Evolutionary conservation across 768 basidiomycete genomes (phyloP), one percentile per base, ranked within the genome.

Genomic region (Suillus americanus): DNA sequence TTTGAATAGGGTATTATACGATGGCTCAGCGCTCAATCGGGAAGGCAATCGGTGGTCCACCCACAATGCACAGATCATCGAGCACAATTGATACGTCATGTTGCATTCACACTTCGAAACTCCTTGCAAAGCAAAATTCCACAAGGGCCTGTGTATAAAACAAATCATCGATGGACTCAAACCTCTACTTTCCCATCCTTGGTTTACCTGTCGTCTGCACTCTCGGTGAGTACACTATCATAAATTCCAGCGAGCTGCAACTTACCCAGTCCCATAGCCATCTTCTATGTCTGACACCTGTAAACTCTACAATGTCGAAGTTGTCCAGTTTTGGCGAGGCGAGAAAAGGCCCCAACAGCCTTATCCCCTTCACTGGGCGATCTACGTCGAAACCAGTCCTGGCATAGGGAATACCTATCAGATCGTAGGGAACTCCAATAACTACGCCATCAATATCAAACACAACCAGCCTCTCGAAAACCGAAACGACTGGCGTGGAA

Each of bases 291-390:
- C n/a, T 12, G 2, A 65, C 41, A 69, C 70, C 0, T 30, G 65
- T 0, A 67, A 67, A 4, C 65, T 53, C 62, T 67, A 68, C 64
- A 66, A 70, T 3, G 65, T 75, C 66, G 72, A 73, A 18, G 61
- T 74, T 43, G 63, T 60, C 61, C 75, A 77, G 28, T 73, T 73
- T 64, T 77, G 69, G 71, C 74, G 68, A 37, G 60, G 30, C 37
- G 63, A 6, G 14, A 7, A 23, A 37, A n/a, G 4, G 14, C 63
- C 30, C 14, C 63, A 65, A 1, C 63, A 55, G 0, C 65, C 63
- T 28, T 41, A 23, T 14, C 68, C 71, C 51, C 65, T 72, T 5
- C 73, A 73, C 62, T 75, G 74, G 74, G 73, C 70, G 41, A 66
- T 77, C 57, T 74, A 74, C 18, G 54, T 75, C n/a, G 71, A 68